These are phyloP conservation scores for Wallacemonas sp. DNA, from an alignment of 208 protist species.

Conservation along the genomic window DNA sequence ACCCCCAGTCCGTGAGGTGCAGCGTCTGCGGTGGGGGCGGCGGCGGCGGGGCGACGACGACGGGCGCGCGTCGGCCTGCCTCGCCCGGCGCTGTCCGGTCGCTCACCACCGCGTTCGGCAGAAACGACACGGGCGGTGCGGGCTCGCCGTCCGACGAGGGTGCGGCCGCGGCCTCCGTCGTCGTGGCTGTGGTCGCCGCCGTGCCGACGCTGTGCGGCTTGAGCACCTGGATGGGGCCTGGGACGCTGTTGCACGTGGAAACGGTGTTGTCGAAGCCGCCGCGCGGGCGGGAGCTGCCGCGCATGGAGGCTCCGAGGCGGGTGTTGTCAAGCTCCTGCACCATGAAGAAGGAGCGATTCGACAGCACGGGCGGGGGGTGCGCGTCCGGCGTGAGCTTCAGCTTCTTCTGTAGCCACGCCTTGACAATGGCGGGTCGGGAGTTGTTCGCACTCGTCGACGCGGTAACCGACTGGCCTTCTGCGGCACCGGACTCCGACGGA, in stretches of 20 bases:
- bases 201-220: too few relatives aligned
- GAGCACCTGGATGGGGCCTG: too few relatives aligned
- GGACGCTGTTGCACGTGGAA: neutral
- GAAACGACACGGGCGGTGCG: neutral
- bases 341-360: constrained; percentile 59
- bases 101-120: constrained; percentile 4
- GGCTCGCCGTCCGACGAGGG: neutral
- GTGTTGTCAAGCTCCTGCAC: constrained; percentile 35
- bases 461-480: neutral
- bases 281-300: neutral
- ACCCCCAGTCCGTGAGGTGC: too few relatives aligned
- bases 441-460: neutral
- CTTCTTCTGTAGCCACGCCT: constrained; percentile 14
- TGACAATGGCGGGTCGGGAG: constrained; percentile 5
- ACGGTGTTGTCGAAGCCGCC: neutral
- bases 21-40: neutral
- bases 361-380: constrained; percentile 26
- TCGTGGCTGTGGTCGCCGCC: neutral
- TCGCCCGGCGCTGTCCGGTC: neutral
- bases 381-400: neutral
- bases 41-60: constrained; percentile 11
- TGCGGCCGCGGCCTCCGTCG: neutral
- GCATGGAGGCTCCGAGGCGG: constrained; percentile 7
- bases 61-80: neutral
- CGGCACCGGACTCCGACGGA: too few relatives aligned